phyloP scores from a whole-genome alignment of 2,329 filamentous ascomycete genomes.

The Rhexocercosporidium sp. region DNA sequence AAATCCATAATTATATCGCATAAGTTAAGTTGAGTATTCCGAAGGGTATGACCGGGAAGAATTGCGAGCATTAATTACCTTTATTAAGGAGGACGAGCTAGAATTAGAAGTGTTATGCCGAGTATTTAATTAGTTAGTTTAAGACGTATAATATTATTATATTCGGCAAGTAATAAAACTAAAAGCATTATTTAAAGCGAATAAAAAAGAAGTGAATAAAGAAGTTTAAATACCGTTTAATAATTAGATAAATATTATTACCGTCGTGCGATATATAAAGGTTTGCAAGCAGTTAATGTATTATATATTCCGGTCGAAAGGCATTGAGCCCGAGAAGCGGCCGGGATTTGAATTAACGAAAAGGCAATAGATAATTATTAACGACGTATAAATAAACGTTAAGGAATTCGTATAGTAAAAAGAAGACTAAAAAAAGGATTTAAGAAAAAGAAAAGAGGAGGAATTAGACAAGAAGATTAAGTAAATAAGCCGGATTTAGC shows the following conservation, averaged over 20 bases:
- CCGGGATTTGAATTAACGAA: not conserved
- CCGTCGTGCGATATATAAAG: not conserved
- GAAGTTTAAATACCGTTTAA: not conserved
- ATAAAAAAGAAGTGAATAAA: not conserved
- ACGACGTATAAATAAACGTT: not conserved
- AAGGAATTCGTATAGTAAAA: conserved; percentile 9
- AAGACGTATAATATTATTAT: conserved; percentile 6
- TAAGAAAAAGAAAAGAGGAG: not conserved
- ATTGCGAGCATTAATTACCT: not conserved
- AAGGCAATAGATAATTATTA: not conserved
- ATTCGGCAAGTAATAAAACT: not conserved
- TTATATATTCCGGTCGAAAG: conserved; percentile 5
- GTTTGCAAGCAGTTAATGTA: not conserved
- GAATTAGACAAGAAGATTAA: conserved; percentile 5
- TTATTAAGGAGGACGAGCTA: not conserved
- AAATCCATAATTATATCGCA: conserved; percentile 2
- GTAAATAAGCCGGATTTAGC: not conserved
- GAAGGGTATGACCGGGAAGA: not conserved
- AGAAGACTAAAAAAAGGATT: not conserved
- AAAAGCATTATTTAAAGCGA: not conserved
- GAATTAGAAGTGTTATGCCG: not conserved
- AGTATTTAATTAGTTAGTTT: conserved; percentile 5
- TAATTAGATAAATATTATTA: conserved; percentile 7
- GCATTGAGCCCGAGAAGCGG: not conserved
- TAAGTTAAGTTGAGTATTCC: not conserved